These are phyloP conservation scores for Agrocybe praecox DNA, from an alignment of 768 basidiomycete genomes.

Conservation along the genomic window DNA sequence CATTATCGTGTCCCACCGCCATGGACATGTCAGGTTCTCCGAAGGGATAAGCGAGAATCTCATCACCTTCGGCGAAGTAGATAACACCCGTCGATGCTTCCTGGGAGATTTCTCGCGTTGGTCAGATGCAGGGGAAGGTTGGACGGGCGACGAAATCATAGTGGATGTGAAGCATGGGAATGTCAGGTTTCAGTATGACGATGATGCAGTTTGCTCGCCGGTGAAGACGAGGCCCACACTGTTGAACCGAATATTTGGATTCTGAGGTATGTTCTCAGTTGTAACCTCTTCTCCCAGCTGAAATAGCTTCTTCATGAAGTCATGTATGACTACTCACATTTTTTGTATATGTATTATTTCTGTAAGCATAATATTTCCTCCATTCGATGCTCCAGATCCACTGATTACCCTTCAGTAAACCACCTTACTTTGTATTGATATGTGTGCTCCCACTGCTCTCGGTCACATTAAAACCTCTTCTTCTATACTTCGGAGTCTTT, in stretches of 20 bases:
- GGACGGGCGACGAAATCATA: slow-evolving; percentile 41
- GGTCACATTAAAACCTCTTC: too few relatives aligned
- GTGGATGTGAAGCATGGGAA: slow-evolving; percentile 37
- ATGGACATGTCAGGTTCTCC: slow-evolving; percentile 36
- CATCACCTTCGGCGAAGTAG: slow-evolving; percentile 34
- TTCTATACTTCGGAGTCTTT: too few relatives aligned
- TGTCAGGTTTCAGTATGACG: slow-evolving; percentile 39
- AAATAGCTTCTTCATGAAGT: background rate
- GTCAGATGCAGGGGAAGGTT: slow-evolving; percentile 26
- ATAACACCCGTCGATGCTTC: slow-evolving; percentile 36
- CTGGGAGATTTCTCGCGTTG: slow-evolving; percentile 40
- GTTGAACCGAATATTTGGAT: slow-evolving; percentile 25
- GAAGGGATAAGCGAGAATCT: slow-evolving; percentile 28
- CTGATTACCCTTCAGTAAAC: too few relatives aligned
- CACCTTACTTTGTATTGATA: too few relatives aligned
- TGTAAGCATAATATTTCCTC: too few relatives aligned
- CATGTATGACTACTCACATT: background rate
- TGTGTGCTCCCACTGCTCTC: too few relatives aligned
- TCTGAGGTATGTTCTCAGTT: slow-evolving; percentile 12
- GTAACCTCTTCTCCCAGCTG: background rate
- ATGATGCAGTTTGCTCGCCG: slow-evolving; percentile 27
- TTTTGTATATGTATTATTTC: too few relatives aligned
- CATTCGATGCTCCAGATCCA: too few relatives aligned
- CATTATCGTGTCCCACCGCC: slow-evolving; percentile 31
- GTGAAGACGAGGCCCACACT: slow-evolving; percentile 22